These are phyloP conservation scores for Centaurea solstitialis DNA, from an alignment of 129 eudicot genomes.

Conservation along the genomic window DNA sequence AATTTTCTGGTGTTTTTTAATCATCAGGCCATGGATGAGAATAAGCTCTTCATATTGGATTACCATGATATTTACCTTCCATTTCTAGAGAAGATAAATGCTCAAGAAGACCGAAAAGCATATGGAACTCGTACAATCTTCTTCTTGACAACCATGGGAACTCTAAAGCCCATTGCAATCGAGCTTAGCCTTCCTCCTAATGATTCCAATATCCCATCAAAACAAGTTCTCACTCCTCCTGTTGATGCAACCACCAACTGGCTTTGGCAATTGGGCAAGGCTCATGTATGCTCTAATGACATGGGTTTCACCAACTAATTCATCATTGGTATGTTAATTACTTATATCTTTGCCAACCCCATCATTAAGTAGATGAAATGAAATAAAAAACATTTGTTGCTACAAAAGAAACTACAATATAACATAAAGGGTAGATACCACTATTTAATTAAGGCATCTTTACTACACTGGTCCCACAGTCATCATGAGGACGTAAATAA, in stretches of 20 bases:
- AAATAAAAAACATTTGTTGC: too few relatives aligned
- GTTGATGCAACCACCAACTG: conserved; percentile 74
- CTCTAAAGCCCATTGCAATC: conserved; percentile 85
- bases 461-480: too few relatives aligned
- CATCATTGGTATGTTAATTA: conserved; percentile 62
- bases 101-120: conserved; percentile 77
- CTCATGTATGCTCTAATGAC: conserved; percentile 87
- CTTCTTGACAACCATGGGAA: conserved; percentile 67
- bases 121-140: conserved; percentile 81
- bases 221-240: conserved; percentile 79
- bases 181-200: conserved; percentile 74
- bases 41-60: conserved; percentile 66
- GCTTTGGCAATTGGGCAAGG: conserved; percentile 82
- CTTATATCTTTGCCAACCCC: too few relatives aligned
- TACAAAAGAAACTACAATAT: too few relatives aligned
- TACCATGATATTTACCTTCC: conserved; percentile 81
- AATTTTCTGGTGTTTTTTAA: background rate
- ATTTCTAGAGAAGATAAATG: conserved; percentile 62
- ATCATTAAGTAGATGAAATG: too few relatives aligned
- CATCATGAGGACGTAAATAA: too few relatives aligned
- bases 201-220: conserved; percentile 51
- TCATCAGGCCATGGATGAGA: conserved; percentile 66
- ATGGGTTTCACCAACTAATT: conserved; percentile 82
- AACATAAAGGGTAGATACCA: too few relatives aligned
- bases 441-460: too few relatives aligned